Evolutionary conservation across 352 stramenopile genomes (phyloP).

Genomic region (Globisporangium megalacanthum): DNA sequence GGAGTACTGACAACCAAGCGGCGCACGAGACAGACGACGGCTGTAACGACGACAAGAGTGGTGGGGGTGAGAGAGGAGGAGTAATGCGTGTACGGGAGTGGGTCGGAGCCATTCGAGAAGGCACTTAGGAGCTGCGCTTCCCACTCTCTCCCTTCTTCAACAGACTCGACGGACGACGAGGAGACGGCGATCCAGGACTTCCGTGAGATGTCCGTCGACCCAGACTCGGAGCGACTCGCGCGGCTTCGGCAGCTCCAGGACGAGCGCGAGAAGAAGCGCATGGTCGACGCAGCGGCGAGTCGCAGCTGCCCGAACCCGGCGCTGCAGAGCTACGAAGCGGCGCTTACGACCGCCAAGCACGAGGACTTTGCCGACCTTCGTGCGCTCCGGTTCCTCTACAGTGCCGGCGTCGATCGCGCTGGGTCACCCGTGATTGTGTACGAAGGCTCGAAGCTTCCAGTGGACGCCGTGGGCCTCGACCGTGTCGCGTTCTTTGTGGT

Average conservation of each 20-base stretch:
- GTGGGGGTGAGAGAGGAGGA: conserved; percentile 14
- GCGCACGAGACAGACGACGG: neutral
- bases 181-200: conserved; percentile 46
- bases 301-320: conserved; percentile 17
- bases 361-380: conserved; percentile 60
- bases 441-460: conserved; percentile 41
- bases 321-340: conserved; percentile 29
- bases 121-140: too few species aligned
- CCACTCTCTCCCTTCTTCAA: conserved; percentile 13
- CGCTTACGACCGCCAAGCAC: conserved; percentile 37
- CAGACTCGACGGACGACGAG: conserved; percentile 19
- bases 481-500: conserved; percentile 73
- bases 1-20: conserved; percentile 13
- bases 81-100: too few species aligned
- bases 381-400: conserved; percentile 57
- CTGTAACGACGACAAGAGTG: conserved; percentile 20
- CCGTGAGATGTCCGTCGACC: conserved; percentile 46
- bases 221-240: conserved; percentile 47
- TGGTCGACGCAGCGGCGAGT: conserved; percentile 33
- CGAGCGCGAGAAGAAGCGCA: conserved; percentile 56
- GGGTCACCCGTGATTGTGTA: conserved; percentile 70
- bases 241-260: conserved; percentile 54
- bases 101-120: too few species aligned
- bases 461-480: conserved; percentile 47
- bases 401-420: conserved; percentile 55